A percentile compares a stretch with the other conserved stretches of the same genome.
These are phyloP conservation scores for Penicillium subrubescens DNA, from an alignment of 495 filamentous ascomycete species.

Conservation along the genomic window DNA sequence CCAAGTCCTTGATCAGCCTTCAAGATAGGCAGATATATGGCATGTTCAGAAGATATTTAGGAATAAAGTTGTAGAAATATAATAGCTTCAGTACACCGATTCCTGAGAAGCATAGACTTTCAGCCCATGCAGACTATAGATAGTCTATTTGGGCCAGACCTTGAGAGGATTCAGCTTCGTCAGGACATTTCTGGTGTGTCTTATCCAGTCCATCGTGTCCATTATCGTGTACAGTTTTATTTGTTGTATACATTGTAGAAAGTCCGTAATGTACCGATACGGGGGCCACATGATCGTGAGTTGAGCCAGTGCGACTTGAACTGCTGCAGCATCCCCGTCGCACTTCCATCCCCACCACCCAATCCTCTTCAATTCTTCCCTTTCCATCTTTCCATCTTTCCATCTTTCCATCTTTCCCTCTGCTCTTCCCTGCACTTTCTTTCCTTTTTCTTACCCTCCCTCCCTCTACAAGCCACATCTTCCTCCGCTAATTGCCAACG, in stretches of 20 bases:
- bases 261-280: not conserved
- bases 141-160: too few species aligned
- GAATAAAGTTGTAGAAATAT: too few species aligned
- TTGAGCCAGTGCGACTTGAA: conserved; percentile 29
- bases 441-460: not conserved
- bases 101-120: too few species aligned
- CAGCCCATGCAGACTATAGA: too few species aligned
- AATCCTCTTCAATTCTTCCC: conserved; percentile 8
- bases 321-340: conserved; percentile 46
- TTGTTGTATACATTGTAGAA: not conserved
- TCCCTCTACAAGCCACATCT: conserved; percentile 8
- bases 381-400: not conserved
- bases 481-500: conserved; percentile 36
- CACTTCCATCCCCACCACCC: conserved; percentile 36
- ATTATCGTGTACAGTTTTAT: not conserved
- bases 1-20: not conserved
- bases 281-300: conserved; percentile 4
- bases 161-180: too few species aligned
- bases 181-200: too few species aligned
- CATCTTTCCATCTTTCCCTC: too few species aligned
- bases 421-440: conserved; percentile 28
- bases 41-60: too few species aligned
- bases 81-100: too few species aligned
- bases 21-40: too few species aligned
- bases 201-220: not conserved